Conservation (phyloP, 345 rosid species). For the Salix udensis region DNA sequence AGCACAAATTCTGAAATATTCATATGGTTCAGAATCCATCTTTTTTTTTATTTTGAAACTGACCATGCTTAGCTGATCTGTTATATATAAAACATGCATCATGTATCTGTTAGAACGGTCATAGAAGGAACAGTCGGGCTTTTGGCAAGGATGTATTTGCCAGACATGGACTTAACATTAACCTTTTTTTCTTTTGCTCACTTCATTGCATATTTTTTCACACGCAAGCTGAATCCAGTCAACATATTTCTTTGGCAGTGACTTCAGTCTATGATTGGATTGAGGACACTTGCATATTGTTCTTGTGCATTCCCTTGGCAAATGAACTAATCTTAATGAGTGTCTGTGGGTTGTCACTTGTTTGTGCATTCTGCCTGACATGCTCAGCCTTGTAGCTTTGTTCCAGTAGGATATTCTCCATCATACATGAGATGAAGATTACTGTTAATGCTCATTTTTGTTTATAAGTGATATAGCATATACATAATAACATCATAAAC, state of each 20-base stretch:
- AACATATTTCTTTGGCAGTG: not conserved
- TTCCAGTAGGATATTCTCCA: not conserved
- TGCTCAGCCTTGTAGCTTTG: not conserved
- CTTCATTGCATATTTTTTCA: not conserved
- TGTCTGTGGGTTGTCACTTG: too few relatives aligned
- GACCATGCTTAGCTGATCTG: not conserved
- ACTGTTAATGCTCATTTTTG: not conserved
- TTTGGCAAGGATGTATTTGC: not conserved
- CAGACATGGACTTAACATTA: not conserved
- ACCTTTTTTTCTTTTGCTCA: not conserved
- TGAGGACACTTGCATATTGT: not conserved
- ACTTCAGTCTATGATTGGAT: not conserved
- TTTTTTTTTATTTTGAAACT: not conserved
- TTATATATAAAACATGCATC: not conserved
- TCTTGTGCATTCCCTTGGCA: not conserved
- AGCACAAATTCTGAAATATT: not conserved
- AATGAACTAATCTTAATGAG: not conserved
- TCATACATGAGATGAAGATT: not conserved
- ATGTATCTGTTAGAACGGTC: not conserved
- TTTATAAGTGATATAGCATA: not conserved
- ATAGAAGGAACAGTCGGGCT: not conserved
- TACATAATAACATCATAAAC: constrained; percentile 38
- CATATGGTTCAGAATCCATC: not conserved
- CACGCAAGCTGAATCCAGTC: not conserved
- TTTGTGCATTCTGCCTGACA: not conserved